Conservation (phyloP, 352 stramenopile species). For the Phytopythium helicoides region DNA sequence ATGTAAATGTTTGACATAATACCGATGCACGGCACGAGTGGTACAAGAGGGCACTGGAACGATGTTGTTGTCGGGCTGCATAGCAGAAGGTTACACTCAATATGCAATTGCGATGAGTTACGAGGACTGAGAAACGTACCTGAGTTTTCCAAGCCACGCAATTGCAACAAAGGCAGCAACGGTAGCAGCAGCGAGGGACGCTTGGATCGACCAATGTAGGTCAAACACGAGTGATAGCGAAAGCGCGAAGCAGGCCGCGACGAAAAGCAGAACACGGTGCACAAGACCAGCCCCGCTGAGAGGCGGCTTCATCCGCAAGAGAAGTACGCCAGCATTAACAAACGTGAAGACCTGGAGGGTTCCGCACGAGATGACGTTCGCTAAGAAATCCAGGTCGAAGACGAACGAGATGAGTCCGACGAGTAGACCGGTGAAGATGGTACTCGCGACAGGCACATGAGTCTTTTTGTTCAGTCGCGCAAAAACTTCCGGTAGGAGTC, state of each 20-base stretch:
- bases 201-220: constrained; percentile 48
- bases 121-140: constrained; percentile 17
- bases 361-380: constrained; percentile 91
- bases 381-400: constrained; percentile 89
- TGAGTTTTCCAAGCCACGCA: constrained; percentile 54
- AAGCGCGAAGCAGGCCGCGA: constrained; percentile 50
- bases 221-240: constrained; percentile 72
- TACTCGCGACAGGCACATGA: constrained; percentile 73
- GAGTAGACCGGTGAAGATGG: constrained; percentile 86
- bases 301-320: constrained; percentile 66
- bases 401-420: constrained; percentile 82
- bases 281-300: constrained; percentile 38
- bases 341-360: constrained; percentile 93
- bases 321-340: constrained; percentile 89
- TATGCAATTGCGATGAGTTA: not conserved
- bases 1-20: constrained; percentile 73
- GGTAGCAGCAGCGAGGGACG: constrained; percentile 25
- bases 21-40: constrained; percentile 49
- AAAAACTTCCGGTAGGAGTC: constrained; percentile 64
- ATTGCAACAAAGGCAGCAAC: constrained; percentile 48
- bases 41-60: constrained; percentile 64
- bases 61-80: constrained; percentile 25
- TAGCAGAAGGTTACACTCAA: not conserved
- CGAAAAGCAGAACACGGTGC: constrained; percentile 56
- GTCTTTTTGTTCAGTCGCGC: constrained; percentile 56